phyloP scores from a whole-genome alignment of 2,329 filamentous ascomycete species.

The Blumeriella jaapii region DNA sequence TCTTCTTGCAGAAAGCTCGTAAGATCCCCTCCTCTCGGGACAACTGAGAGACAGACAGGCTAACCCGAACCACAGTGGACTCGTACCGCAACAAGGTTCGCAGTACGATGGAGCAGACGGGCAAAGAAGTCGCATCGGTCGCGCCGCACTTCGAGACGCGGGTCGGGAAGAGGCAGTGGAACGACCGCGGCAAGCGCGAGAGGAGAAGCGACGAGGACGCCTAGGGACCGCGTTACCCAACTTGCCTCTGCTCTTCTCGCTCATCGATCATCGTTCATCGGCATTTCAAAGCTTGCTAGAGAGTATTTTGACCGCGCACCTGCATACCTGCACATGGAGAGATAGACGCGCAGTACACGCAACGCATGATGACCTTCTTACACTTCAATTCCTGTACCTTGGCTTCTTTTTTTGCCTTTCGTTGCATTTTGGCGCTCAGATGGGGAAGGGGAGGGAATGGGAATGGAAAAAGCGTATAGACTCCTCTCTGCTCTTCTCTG shows the following conservation, averaged over 20 bases:
- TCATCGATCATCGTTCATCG: neutral
- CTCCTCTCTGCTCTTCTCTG: too few relatives aligned
- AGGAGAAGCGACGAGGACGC: slow-evolving; percentile 8
- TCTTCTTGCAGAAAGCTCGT: slow-evolving; percentile 88
- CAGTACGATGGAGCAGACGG: slow-evolving; percentile 65
- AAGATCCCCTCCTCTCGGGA: slow-evolving; percentile 34
- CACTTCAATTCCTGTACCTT: too few relatives aligned
- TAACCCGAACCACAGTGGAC: slow-evolving; percentile 52
- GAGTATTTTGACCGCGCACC: too few relatives aligned
- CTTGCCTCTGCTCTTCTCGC: neutral
- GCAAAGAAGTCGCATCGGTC: slow-evolving; percentile 61
- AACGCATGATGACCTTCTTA: too few relatives aligned
- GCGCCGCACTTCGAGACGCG: slow-evolving; percentile 85
- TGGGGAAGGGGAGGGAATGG: too few relatives aligned
- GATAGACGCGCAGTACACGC: too few relatives aligned
- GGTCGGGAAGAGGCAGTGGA: slow-evolving; percentile 69
- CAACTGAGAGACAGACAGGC: neutral
- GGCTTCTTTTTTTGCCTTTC: too few relatives aligned
- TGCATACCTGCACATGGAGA: too few relatives aligned
- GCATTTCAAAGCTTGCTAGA: neutral
- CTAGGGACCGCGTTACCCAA: neutral
- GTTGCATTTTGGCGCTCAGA: too few relatives aligned
- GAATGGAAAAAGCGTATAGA: too few relatives aligned
- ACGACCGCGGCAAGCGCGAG: slow-evolving; percentile 40
- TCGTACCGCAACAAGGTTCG: slow-evolving; percentile 89